Base-by-base conservation (phyloP, 2,329 filamentous ascomycete species). In the Leptoxyphium fumago region DNA sequence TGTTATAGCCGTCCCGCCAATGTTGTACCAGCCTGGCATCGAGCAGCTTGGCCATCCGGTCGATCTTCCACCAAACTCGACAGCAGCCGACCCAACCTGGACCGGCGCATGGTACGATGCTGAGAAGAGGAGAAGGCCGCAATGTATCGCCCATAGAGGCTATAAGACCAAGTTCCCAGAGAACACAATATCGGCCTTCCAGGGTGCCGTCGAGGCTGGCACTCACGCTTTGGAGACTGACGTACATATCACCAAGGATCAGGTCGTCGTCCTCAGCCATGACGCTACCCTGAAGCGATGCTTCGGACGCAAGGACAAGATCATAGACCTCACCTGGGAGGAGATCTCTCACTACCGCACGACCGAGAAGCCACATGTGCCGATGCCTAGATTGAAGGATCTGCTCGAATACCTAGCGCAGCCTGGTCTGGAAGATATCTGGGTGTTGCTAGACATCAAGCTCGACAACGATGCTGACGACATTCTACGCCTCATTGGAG, bases 381-480 rank as follows among this genome's bases (percentile, higher is more conserved):
- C 71, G 1, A 80, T 96, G 77, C 78, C 87, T 4, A 71, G 82
- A 28, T 67, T 96, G 10, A 54, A 63, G 17, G 88, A 95, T 55
- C 65, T 95, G 43, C 67, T 95, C 8, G 70, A 75, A 46, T 89
- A 81, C 56, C 61, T 96, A 43, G 69, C 74, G 0, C 67, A 74
- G 50, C 79, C 79, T 0, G 80, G 71, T 1, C 60, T 74, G 34
- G 76, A 84, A 54, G 61, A 80, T 38, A 69, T 88, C 9, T 94
- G 88, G 88, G 55, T 91, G 5, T 63, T 95, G 48, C 68, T 96
- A 2, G 89, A 96, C 60, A 84, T 96, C 60, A 96, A 95, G 78
- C 71, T 77, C 21, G 78, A 86, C 54, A 82, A 88, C 56, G 68
- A 83, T 49, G 66, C 82, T 0, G 72, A 79, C 13, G 70, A 77